A percentile compares a stretch with the other conserved stretches of the same genome.
Conservation (phyloP, 176 grass and related monocot genomes). For the Avena sativa region DNA sequence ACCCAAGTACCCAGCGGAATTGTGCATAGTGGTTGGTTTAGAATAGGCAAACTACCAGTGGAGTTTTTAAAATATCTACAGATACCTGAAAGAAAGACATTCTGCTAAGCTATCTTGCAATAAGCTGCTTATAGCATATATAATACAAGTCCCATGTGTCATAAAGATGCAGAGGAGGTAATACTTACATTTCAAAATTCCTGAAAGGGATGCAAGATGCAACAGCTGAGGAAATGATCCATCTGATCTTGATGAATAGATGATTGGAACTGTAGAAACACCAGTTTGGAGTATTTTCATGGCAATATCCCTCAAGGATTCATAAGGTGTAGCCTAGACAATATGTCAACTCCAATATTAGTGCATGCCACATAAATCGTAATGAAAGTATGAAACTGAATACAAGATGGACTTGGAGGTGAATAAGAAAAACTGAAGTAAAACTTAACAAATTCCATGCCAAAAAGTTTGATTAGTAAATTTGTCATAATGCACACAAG, state of each 20-base stretch:
- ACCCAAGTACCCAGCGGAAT: constrained; percentile 94
- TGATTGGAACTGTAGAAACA: constrained; percentile 84
- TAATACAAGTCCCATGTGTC: neutral
- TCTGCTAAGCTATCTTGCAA: constrained; percentile 13
- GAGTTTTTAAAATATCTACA: constrained; percentile 97
- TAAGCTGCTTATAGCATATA: constrained; percentile 1
- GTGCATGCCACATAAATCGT: constrained; percentile 27
- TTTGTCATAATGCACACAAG: neutral
- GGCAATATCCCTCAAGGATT: constrained; percentile 85
- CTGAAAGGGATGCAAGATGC: constrained; percentile 97
- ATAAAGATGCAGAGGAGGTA: constrained; percentile 8
- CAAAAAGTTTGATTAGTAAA: neutral
- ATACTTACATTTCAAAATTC: constrained; percentile 91
- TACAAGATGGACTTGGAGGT: neutral
- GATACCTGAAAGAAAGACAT: constrained; percentile 63
- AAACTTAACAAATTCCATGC: neutral
- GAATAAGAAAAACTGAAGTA: neutral
- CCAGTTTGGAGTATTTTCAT: constrained; percentile 82
- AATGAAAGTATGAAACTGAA: constrained; percentile 17
- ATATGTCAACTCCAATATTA: constrained; percentile 19
- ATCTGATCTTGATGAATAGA: constrained; percentile 78
- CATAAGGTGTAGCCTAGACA: constrained; percentile 77
- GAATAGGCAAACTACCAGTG: constrained; percentile 77
- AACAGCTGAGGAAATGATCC: constrained; percentile 92
- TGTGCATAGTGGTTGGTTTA: constrained; percentile 79